Percentiles rank a stretch among this genome's conserved stretches.
Evolutionary conservation across 345 rosid genomes (phyloP).

Genomic region (Acer campestre): DNA sequence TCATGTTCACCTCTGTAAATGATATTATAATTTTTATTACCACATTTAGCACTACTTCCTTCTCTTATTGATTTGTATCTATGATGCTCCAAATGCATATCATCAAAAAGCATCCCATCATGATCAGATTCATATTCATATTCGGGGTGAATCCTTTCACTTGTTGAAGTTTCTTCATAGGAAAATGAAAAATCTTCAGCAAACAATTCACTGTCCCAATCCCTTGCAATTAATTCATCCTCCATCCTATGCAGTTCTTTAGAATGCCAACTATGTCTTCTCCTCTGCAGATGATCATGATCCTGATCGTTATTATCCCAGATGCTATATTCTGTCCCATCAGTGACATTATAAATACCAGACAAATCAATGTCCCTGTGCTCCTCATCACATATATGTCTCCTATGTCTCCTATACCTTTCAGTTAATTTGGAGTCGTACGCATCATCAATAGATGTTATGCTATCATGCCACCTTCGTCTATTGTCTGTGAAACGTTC

Average conservation of each 20-base stretch:
- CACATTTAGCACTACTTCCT: conserved; percentile 27
- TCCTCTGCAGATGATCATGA: conserved; percentile 25
- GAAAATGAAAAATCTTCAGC: conserved; percentile 30
- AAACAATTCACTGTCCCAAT: conserved; percentile 29
- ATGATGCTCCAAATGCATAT: conserved; percentile 19
- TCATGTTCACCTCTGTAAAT: conserved; percentile 35
- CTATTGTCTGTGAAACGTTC: conserved; percentile 29
- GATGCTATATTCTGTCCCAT: conserved; percentile 24
- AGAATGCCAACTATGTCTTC: conserved; percentile 30
- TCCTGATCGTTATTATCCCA: conserved; percentile 23
- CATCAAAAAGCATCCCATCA: conserved; percentile 23
- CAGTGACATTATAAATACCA: conserved; percentile 16
- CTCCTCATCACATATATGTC: conserved; percentile 29
- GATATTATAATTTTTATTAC: conserved; percentile 29
- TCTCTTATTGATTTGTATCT: conserved; percentile 28
- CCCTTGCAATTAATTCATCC: conserved; percentile 35
- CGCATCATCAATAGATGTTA: conserved; percentile 22
- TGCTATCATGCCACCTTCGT: conserved; percentile 31
- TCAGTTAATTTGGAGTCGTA: conserved; percentile 25
- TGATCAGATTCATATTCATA: conserved; percentile 19
- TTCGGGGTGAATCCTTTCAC: conserved; percentile 23
- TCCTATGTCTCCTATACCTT: conserved; percentile 29
- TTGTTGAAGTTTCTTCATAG: conserved; percentile 26
- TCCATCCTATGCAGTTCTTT: conserved; percentile 19
- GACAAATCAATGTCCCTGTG: conserved; percentile 29